Evolutionary conservation across 306 rosid species (phyloP), one percentile per base, ranked within the genome.

Genomic region (Luffa acutangula): DNA sequence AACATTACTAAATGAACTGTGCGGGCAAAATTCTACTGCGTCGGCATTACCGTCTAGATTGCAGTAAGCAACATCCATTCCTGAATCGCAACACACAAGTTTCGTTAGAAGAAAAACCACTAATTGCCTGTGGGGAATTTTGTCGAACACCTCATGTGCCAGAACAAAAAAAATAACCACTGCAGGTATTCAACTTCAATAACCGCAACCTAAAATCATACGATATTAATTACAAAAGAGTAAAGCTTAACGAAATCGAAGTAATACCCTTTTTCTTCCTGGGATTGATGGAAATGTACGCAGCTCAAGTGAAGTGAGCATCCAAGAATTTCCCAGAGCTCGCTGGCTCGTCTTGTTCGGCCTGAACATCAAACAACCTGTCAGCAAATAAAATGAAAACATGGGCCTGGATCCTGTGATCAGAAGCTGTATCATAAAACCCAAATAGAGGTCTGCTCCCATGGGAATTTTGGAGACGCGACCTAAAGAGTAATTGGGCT

Each of bases 1-100:
- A 84, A 89, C 86, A 82, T 89, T 82, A 57, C 45, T 85, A 83
- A 81, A 79, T n/a, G 83, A 65, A 48, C 84, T 64, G 77, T 89
- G 90, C 4, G 97, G 91, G 71, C 97, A 95, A 78, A 95, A 95
- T 84, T 92, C 97, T 12, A 90, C 98, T 6, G 90, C 97, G 56
- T 95, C 97, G n/a, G 95, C 91, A 83, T 95, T 92, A 21, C 97
- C 97, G 42, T 92, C 89, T 51, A 95, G 88, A 83, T 83, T 78
- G 84, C 85, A 91, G 79, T 91, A 87, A 57, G 92, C 95, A 75
- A 92, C 81, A 34, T 92, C 97, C 98, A 92, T 95, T n/a, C 52
- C 81, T 70, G 13, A 53, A 78, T 20, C 18, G 59, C 17, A 59
- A 79, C 7, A 7, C 59, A 64, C 31, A 69, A 51, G 70, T 77